Percentiles rank a stretch among this genome's conserved stretches.
Evolutionary conservation across 2,329 filamentous ascomycete species (phyloP).

Genomic region (Ramularia endophylla): DNA sequence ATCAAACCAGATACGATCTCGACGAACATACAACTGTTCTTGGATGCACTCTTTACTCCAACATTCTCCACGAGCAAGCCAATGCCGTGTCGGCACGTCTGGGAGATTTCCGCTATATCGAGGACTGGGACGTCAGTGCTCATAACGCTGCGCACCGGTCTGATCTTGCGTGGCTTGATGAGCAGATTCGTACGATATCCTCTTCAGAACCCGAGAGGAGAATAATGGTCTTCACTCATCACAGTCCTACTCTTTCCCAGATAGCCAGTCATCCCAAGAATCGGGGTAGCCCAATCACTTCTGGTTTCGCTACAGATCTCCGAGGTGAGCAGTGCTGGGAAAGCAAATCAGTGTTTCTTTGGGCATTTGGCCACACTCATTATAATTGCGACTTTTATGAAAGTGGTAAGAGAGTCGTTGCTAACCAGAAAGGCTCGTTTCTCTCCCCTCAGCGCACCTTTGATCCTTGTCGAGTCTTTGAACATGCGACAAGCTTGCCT

Average conservation of each 20-base stretch:
- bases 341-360: slow-evolving; percentile 5
- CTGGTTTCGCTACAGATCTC: slow-evolving; percentile 11
- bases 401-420: slow-evolving; percentile 6
- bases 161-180: slow-evolving; percentile 43
- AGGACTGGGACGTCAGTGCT: slow-evolving; percentile 33
- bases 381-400: slow-evolving; percentile 12
- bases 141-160: slow-evolving; percentile 36
- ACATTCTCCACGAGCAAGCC: slow-evolving; percentile 3
- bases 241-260: slow-evolving; percentile 35
- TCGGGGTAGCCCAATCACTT: slow-evolving; percentile 7
- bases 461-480: background rate
- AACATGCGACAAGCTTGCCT: too few species aligned
- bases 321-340: slow-evolving; percentile 6
- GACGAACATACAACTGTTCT: slow-evolving; percentile 28
- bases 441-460: slow-evolving; percentile 2
- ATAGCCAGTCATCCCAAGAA: slow-evolving; percentile 34
- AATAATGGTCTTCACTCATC: slow-evolving; percentile 41
- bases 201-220: slow-evolving; percentile 15
- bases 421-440: slow-evolving; percentile 14
- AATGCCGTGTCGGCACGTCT: slow-evolving; percentile 9
- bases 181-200: slow-evolving; percentile 20
- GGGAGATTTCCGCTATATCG: slow-evolving; percentile 16
- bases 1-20: slow-evolving; percentile 27
- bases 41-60: slow-evolving; percentile 29
- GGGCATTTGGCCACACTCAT: slow-evolving; percentile 15